Evolutionary conservation across 805 yeast species (phyloP), one percentile per base, ranked within the genome.

Genomic region (Cyberlindnera euphorbiae): DNA sequence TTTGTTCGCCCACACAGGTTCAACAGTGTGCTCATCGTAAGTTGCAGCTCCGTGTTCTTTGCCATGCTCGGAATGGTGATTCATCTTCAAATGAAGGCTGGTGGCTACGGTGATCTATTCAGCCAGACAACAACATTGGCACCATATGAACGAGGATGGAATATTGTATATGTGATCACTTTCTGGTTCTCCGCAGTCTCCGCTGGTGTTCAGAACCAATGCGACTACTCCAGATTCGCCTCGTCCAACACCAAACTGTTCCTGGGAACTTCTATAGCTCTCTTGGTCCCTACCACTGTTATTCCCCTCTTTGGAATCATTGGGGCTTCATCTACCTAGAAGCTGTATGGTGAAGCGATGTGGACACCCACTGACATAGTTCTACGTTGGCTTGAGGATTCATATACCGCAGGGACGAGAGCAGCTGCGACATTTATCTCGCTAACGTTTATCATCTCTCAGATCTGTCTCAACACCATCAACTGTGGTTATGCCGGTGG

Each of bases 1-100:
- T 55, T 55, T 30, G 36, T 67, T 38, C 66, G 60, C 40, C 78
- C 77, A 7, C 67, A 69, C 42, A 61, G 52, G 26, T 55, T 65
- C 47, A 63, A 64, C 45, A 42, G 41, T 14, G 47, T 59, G 15
- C 46, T 66, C 33, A 59, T 60, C 28, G 34, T 46, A 22, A 53
- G 66, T 12, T 63, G 68, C 35, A 42, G 53, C 10, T 49, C 60
- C 11, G 55, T 64, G 12, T 58, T 61, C 38, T 55, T 60, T 32
- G 60, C 68, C 2, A 64, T 67, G 64, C 27, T 66, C 27, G 67
- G 65, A 9, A 59, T 67, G 53, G 53, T 60, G 30, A 59, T 59
- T 37, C 63, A 56, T 36, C 39, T 62, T 27, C 36, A 30, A 18
- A 26, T 28, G 17, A 8, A 32, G 12, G 38, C 33, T 8, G 35